Conservation (phyloP, 73 alveolate genomes). For the Paramecium primaurelia region DNA sequence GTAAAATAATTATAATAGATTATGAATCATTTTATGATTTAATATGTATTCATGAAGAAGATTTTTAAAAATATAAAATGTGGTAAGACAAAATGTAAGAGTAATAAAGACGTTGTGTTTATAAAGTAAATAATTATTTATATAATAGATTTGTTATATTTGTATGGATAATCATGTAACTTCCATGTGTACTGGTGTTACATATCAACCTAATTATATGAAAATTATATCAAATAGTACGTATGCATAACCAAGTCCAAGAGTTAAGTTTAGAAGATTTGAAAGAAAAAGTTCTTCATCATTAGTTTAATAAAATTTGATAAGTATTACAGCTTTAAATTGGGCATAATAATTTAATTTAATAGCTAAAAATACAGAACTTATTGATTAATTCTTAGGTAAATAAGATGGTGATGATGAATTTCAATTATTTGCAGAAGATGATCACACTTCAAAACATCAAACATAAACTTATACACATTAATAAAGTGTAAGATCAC, state of each 20-base stretch:
- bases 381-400: background rate
- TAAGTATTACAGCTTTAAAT: background rate
- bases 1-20: background rate
- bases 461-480: background rate
- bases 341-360: background rate
- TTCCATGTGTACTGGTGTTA: background rate
- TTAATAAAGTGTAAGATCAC: background rate
- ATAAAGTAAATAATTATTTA: background rate
- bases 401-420: background rate
- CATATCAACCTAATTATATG: background rate
- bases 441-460: background rate
- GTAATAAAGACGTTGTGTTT: background rate
- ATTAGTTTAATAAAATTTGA: background rate
- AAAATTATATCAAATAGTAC: background rate
- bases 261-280: background rate
- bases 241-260: background rate
- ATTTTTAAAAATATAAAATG: background rate
- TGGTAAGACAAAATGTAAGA: background rate
- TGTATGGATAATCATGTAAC: constrained; percentile 1
- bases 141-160: background rate
- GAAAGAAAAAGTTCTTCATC: background rate
- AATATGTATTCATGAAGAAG: background rate
- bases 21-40: background rate
- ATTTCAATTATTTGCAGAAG: background rate
- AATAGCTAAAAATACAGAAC: background rate